Evolutionary conservation across 768 basidiomycete genomes (phyloP).

Genomic region (Exidia glandulosa): DNA sequence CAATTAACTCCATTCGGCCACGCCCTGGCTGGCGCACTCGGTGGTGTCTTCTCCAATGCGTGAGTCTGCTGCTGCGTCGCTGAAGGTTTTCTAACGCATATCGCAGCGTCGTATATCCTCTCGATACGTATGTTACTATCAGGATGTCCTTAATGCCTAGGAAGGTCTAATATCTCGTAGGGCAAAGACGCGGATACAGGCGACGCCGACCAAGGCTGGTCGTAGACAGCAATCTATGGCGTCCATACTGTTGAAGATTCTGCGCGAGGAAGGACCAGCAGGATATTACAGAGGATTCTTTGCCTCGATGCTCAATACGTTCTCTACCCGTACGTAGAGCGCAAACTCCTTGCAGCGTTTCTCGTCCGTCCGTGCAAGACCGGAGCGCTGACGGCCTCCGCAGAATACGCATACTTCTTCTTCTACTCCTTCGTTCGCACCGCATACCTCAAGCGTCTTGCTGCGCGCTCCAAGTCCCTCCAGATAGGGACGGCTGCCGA

Average conservation of each 20-base stretch:
- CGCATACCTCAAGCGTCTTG: slow-evolving; percentile 66
- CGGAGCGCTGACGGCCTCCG: background rate
- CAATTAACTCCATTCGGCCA: slow-evolving; percentile 76
- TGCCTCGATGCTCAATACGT: slow-evolving; percentile 97
- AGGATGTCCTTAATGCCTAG: background rate
- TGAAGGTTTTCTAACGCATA: background rate
- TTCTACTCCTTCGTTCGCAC: slow-evolving; percentile 90
- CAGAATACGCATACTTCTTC: slow-evolving; percentile 99
- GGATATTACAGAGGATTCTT: slow-evolving; percentile 89
- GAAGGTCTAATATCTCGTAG: slow-evolving; percentile 27
- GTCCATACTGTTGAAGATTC: slow-evolving; percentile 54
- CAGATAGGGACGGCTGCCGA: slow-evolving; percentile 68
- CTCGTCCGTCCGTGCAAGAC: background rate
- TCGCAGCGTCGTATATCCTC: slow-evolving; percentile 77
- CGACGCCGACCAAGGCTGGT: slow-evolving; percentile 45
- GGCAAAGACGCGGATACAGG: slow-evolving; percentile 92
- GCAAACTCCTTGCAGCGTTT: slow-evolving; percentile 1
- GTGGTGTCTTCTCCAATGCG: slow-evolving; percentile 90
- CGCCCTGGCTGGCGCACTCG: slow-evolving; percentile 86
- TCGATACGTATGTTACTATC: slow-evolving; percentile 67
- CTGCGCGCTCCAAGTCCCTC: slow-evolving; percentile 48
- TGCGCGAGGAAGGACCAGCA: slow-evolving; percentile 66
- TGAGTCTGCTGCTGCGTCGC: slow-evolving; percentile 30
- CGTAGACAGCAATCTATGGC: slow-evolving; percentile 44
- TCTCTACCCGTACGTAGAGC: slow-evolving; percentile 76